These are phyloP conservation scores for Diaporthe australafricana DNA, from an alignment of 2,329 filamentous ascomycete species.

Conservation along the genomic window DNA sequence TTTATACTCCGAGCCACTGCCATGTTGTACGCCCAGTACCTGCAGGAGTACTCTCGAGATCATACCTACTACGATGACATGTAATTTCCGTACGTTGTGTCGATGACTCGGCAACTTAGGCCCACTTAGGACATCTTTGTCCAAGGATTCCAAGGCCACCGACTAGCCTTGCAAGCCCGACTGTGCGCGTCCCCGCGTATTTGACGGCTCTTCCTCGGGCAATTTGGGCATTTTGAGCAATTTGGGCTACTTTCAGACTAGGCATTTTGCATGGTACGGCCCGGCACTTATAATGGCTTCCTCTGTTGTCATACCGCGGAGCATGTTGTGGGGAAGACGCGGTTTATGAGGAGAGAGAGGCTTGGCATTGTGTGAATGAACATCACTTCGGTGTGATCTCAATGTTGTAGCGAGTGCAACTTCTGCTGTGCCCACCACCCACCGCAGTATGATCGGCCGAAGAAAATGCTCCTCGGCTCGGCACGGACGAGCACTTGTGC, in stretches of 20 bases:
- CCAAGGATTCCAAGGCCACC: not conserved
- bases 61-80: not conserved
- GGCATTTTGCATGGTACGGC: not conserved
- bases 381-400: not conserved
- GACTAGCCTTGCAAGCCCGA: not conserved
- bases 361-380: slow-evolving; percentile 15
- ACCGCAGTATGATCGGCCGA: too few species aligned
- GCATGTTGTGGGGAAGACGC: not conserved
- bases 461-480: not conserved
- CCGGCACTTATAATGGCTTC: not conserved
- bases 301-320: not conserved
- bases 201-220: slow-evolving; percentile 14
- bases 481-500: too few species aligned
- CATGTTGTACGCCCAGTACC: too few species aligned
- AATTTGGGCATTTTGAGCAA: not conserved
- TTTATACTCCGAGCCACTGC: not conserved
- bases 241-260: not conserved
- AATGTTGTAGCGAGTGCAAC: not conserved
- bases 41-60: not conserved
- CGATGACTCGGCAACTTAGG: not conserved
- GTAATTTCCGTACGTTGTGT: not conserved
- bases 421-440: not conserved
- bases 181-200: slow-evolving; percentile 1
- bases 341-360: not conserved
- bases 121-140: not conserved